These are phyloP conservation scores for Thielaviopsis punctulata DNA, from an alignment of 2,329 filamentous ascomycete species.

Conservation along the genomic window DNA sequence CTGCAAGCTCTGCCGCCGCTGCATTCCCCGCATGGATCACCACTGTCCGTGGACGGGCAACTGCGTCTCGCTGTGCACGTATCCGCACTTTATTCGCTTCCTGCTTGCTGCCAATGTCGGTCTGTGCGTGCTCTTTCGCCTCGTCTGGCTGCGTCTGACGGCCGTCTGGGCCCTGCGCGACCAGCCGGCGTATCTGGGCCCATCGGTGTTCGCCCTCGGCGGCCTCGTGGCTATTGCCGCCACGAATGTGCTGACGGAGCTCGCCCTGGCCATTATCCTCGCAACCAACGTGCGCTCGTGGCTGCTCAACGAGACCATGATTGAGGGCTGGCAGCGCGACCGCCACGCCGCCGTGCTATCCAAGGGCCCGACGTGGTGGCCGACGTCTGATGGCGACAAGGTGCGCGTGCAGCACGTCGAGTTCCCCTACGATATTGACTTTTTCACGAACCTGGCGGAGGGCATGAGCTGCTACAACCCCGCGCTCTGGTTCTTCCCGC, in stretches of 20 bases:
- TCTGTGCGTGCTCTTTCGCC: slow-evolving; percentile 42
- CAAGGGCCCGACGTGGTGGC: slow-evolving; percentile 27
- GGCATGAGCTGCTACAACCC: slow-evolving; percentile 56
- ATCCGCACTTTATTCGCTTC: slow-evolving; percentile 71
- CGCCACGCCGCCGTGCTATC: slow-evolving; percentile 40
- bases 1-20: slow-evolving; percentile 58
- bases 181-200: slow-evolving; percentile 59
- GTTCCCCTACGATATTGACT: slow-evolving; percentile 66
- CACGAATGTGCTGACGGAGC: slow-evolving; percentile 39
- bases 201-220: slow-evolving; percentile 38
- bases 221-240: slow-evolving; percentile 43
- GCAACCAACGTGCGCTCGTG: slow-evolving; percentile 44
- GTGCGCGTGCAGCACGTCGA: slow-evolving; percentile 46
- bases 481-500: slow-evolving; percentile 52
- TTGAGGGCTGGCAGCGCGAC: slow-evolving; percentile 62
- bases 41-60: slow-evolving; percentile 76
- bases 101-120: slow-evolving; percentile 49
- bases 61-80: slow-evolving; percentile 67
- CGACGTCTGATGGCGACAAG: slow-evolving; percentile 20
- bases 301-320: slow-evolving; percentile 57
- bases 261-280: slow-evolving; percentile 49
- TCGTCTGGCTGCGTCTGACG: slow-evolving; percentile 41
- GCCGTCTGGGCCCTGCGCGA: slow-evolving; percentile 47
- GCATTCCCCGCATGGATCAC: slow-evolving; percentile 69
- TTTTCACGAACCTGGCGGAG: slow-evolving; percentile 56